Evolutionary conservation across 2,329 filamentous ascomycete genomes (phyloP), one percentile per base, ranked within the genome.

Genomic region (Fonsecaea erecta): DNA sequence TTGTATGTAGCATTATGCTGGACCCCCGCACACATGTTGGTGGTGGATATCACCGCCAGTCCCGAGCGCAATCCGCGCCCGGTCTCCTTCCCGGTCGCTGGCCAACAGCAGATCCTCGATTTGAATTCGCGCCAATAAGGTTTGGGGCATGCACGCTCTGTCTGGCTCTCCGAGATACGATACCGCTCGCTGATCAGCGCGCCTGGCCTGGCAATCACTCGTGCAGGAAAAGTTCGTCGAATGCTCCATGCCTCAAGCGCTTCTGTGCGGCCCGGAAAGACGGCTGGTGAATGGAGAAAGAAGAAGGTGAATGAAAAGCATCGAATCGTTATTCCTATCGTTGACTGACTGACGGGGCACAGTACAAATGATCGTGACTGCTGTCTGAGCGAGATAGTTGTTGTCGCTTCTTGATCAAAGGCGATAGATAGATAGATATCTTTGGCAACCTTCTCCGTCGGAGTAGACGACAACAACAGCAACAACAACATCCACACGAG

Each of bases 11-110:
- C n/a, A n/a, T n/a, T n/a, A n/a, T n/a, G n/a, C 28, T 30, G 16
- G 11, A 32, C 1, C 37, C 34, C 26, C 16, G 35, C 35, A 43
- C 12, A n/a, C n/a, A n/a, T n/a, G n/a, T n/a, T n/a, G n/a, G n/a
- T n/a, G n/a, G 43, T 52, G 57, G 57, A 60, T 60, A 60, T 60
- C 57, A 37, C 57, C 57, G 57, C 56, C 21, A 2, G 14, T 16
- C 34, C 26, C 9, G 28, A n/a, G n/a, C n/a, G 3, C 28, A 30
- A 30, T 8, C 1, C 18, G 24, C 21, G 14, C 7, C 51, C 11
- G n/a, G 32, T 2, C 2, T 4, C 2, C n/a, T n/a, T n/a, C 51
- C 9, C 26, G 6, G 14, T 52, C 51, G 21, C 26, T 34, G 51
- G 14, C 51, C 51, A 53, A 53, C 51, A 34, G 30, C n/a, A 53